Percentiles rank a stretch among this genome's conserved stretches.
These are phyloP conservation scores for Euclidium syriacum DNA, from an alignment of 345 rosid species.

Conservation along the genomic window DNA sequence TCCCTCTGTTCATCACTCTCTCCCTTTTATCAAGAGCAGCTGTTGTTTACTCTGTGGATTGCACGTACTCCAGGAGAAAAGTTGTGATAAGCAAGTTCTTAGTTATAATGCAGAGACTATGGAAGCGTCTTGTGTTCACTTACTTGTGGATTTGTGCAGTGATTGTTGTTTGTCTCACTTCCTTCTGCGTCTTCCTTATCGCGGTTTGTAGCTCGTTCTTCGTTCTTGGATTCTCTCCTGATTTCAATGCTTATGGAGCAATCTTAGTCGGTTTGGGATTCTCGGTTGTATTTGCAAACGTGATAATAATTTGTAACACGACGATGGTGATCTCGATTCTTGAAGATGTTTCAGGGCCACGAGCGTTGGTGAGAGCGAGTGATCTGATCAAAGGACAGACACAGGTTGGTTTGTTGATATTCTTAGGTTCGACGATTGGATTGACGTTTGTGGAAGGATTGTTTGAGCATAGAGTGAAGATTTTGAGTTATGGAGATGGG, in stretches of 20 bases:
- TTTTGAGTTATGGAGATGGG: conserved; percentile 85
- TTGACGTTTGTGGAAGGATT: conserved; percentile 74
- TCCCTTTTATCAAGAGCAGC: conserved; percentile 65
- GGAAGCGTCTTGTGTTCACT: conserved; percentile 61
- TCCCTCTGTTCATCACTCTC: conserved; percentile 67
- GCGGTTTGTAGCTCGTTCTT: conserved; percentile 49
- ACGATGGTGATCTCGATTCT: conserved; percentile 68
- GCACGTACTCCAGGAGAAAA: conserved; percentile 58
- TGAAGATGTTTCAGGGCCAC: conserved; percentile 82
- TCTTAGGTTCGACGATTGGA: conserved; percentile 77
- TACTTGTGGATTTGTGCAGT: conserved; percentile 67
- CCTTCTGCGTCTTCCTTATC: conserved; percentile 60
- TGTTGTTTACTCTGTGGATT: conserved; percentile 74
- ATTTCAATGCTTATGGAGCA: conserved; percentile 51
- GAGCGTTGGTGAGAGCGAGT: conserved; percentile 61
- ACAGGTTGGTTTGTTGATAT: conserved; percentile 82
- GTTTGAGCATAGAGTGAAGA: conserved; percentile 89
- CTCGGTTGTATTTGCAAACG: conserved; percentile 81
- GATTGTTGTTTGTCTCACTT: conserved; percentile 53
- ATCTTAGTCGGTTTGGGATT: conserved; percentile 53
- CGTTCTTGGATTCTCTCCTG: conserved; percentile 49
- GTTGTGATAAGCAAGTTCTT: conserved; percentile 48
- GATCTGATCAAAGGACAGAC: conserved; percentile 76
- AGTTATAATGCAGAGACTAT: conserved; percentile 42
- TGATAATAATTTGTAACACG: conserved; percentile 60